Evolutionary conservation across 2,329 filamentous ascomycete species (phyloP).

Genomic region (Polychaeton citri): DNA sequence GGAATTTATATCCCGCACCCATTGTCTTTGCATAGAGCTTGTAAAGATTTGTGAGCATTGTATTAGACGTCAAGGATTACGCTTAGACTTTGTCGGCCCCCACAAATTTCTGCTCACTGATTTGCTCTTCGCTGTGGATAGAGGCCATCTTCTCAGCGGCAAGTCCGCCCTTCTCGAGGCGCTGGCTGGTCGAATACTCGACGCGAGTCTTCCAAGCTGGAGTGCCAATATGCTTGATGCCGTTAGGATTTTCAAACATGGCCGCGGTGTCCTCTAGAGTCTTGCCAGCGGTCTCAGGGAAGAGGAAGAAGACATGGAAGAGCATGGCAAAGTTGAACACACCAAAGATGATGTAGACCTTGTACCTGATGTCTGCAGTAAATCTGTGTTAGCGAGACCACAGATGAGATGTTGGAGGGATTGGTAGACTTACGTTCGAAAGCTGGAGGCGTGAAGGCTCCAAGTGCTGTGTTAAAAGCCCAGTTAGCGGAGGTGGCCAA

Average conservation of each 20-base stretch:
- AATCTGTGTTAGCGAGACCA: conserved; percentile 1
- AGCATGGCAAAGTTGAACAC: conserved; percentile 56
- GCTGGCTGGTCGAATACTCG: background rate
- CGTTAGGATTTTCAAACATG: conserved; percentile 42
- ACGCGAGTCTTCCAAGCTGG: conserved; percentile 41
- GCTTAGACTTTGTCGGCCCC: background rate
- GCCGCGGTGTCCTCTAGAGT: conserved; percentile 65
- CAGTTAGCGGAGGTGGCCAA: conserved; percentile 49
- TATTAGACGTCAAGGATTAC: too few relatives aligned
- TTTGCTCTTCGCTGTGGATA: background rate
- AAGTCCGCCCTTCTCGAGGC: background rate
- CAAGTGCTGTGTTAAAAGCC: conserved; percentile 43
- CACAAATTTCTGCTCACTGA: background rate
- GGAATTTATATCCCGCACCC: too few relatives aligned
- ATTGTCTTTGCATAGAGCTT: too few relatives aligned
- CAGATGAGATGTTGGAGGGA: conserved; percentile 34
- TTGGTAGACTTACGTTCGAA: conserved; percentile 27
- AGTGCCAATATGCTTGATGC: conserved; percentile 30
- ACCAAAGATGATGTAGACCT: conserved; percentile 63
- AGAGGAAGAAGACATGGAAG: conserved; percentile 52
- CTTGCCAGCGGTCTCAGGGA: conserved; percentile 60
- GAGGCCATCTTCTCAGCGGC: background rate
- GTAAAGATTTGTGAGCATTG: too few relatives aligned
- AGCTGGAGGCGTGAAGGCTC: conserved; percentile 45
- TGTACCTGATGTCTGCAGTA: conserved; percentile 12